Base-by-base conservation (phyloP, 208 protist species). In the Leishmania martiniquensis region DNA sequence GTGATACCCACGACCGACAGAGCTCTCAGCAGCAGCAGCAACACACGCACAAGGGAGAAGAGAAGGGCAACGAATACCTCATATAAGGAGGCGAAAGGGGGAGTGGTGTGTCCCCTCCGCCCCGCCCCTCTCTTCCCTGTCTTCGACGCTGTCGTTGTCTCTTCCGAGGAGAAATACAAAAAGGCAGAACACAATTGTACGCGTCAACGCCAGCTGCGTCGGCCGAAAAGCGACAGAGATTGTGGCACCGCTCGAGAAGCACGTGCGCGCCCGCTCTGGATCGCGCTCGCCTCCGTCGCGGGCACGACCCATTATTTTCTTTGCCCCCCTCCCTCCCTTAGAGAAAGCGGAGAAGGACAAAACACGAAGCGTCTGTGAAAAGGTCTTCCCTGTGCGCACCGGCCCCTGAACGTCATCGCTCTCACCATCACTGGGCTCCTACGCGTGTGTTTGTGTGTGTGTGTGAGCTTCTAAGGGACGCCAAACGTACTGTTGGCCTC, bases 401-500 rank as follows among this genome's bases (percentile, higher is more conserved):
- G n/a, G n/a, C n/a, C n/a, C n/a, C n/a, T n/a, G n/a, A n/a, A n/a
- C n/a, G n/a, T n/a, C n/a, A n/a, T n/a, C n/a, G n/a, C n/a, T n/a
- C n/a, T n/a, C n/a, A n/a, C n/a, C n/a, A n/a, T 63, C 29, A 22
- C 57, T 37, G 0, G 29, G 29, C n/a, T n/a, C n/a, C 32, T 62
- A 29, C 34, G 59, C 25, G 34, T 62, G 29, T 1, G 57, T 37
- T 13, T 44, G 34, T 66, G 34, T 5, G 29, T 60, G n/a, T 60
- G 1, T 44, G 1, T 37, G 15, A 44, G 9, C 42, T 13, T 25
- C 34, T 66, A 17, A 66, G 25, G 60, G 34, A 44, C 60, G 60
- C 34, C 34, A 66, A 66, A 66, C 60, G 34, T 37, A 66, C 60
- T 66, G 60, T 66, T 66, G 60, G 60, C 60, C 7, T 66, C 60